Percentiles rank a stretch among this genome's conserved stretches.
Conservation (phyloP, 495 filamentous ascomycete species). For the Achaetomiella virescens region DNA sequence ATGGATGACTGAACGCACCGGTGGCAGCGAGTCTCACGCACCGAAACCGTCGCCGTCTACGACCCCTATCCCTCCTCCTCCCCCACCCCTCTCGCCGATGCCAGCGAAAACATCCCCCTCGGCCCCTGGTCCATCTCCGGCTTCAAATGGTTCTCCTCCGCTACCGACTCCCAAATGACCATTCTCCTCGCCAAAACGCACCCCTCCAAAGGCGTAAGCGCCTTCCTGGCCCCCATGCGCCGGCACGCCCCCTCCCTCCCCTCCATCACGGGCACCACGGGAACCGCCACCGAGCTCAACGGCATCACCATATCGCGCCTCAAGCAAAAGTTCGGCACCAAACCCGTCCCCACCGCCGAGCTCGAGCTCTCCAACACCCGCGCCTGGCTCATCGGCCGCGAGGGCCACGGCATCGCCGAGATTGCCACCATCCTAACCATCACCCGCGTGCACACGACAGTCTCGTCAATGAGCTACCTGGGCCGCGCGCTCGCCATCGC, state of each 20-base stretch:
- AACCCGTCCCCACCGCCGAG: constrained; percentile 63
- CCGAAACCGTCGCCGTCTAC: constrained; percentile 56
- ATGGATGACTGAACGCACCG: constrained; percentile 81
- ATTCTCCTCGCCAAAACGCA: constrained; percentile 64
- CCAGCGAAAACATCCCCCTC: constrained; percentile 37
- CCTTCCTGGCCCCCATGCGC: constrained; percentile 62
- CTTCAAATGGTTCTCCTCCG: constrained; percentile 74
- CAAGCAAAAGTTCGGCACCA: constrained; percentile 67
- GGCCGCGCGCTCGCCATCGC: constrained; percentile 57
- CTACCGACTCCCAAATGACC: constrained; percentile 64
- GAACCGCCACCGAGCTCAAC: constrained; percentile 48
- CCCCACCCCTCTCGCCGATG: constrained; percentile 11
- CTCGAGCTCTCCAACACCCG: constrained; percentile 55
- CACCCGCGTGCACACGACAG: constrained; percentile 58
- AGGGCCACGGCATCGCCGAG: constrained; percentile 59
- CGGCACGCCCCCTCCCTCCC: constrained; percentile 34
- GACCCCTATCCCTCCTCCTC: constrained; percentile 17
- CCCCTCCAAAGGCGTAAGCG: constrained; percentile 46
- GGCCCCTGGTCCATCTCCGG: constrained; percentile 59
- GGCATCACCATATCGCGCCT: constrained; percentile 62
- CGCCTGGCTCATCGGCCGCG: constrained; percentile 56
- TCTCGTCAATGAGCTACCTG: constrained; percentile 51
- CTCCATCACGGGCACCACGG: constrained; percentile 10
- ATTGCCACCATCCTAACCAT: constrained; percentile 64
- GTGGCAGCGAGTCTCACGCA: constrained; percentile 68